phyloP scores from a whole-genome alignment of 2,329 filamentous ascomycete genomes.

The Podosphaera xanthii region DNA sequence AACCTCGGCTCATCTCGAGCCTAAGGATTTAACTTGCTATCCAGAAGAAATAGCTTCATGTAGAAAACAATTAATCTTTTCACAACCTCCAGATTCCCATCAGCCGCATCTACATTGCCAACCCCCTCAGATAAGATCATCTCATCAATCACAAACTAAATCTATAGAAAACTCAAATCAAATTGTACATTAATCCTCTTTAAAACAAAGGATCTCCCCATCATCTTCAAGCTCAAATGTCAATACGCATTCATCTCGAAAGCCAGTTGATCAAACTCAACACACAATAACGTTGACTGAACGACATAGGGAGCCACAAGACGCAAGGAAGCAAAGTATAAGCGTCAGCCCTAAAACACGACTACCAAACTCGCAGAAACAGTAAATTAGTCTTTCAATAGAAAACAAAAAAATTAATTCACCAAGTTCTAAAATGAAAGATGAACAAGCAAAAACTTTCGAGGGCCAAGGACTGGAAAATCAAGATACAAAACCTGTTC shows the following conservation, averaged over 20 bases:
- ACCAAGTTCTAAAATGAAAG: conserved; percentile 14
- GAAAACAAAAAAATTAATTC: conserved; percentile 8
- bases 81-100: conserved; percentile 11
- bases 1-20: conserved; percentile 37
- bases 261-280: conserved; percentile 23
- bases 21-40: conserved; percentile 27
- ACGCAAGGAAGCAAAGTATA: conserved; percentile 44
- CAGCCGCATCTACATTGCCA: conserved; percentile 12
- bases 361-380: conserved; percentile 18
- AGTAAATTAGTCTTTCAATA: conserved; percentile 5
- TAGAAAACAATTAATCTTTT: conserved; percentile 5
- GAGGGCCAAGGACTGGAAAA: conserved; percentile 5
- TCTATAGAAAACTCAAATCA: conserved; percentile 24
- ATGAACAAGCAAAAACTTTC: conserved; percentile 9
- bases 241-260: conserved; percentile 18
- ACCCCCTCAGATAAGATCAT: conserved; percentile 18
- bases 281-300: conserved; percentile 22
- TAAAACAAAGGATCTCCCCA: conserved; percentile 22
- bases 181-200: conserved; percentile 33
- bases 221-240: conserved; percentile 6
- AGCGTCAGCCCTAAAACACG: conserved; percentile 63
- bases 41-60: conserved; percentile 28
- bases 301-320: conserved; percentile 24
- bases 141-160: conserved; percentile 21
- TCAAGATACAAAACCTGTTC: conserved; percentile 5